A percentile compares a stretch with the other conserved stretches of the same genome.
phyloP scores from a whole-genome alignment of 2,329 filamentous ascomycete species.

The Exophiala lecanii-corni region DNA sequence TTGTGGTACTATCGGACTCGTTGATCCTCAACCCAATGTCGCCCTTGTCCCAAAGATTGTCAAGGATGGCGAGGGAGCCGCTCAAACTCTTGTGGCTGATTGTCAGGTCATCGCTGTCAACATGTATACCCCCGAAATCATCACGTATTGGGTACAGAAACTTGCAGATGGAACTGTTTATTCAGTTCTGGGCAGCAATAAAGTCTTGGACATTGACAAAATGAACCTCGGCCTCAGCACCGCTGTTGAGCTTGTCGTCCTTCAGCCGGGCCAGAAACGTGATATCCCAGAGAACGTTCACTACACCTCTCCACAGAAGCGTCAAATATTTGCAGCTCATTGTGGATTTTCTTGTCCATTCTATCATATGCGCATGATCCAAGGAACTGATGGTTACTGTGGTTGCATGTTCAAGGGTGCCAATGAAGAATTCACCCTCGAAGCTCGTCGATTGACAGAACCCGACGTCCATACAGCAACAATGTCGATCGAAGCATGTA shows the following conservation, averaged over 20 bases:
- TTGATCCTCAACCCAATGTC: constrained; percentile 19
- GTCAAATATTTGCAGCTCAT: constrained; percentile 17
- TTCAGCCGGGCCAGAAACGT: constrained; percentile 12
- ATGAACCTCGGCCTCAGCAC: constrained; percentile 19
- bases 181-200: constrained; percentile 22
- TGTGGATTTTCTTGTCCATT: constrained; percentile 18
- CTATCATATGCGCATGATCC: constrained; percentile 17
- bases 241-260: constrained; percentile 17
- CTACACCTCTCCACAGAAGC: constrained; percentile 5
- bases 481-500: constrained; percentile 24
- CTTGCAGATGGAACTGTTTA: constrained; percentile 18
- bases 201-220: constrained; percentile 23
- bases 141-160: constrained; percentile 25
- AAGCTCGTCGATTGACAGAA: constrained; percentile 9
- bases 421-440: constrained; percentile 9
- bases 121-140: constrained; percentile 23
- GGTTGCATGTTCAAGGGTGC: constrained; percentile 22
- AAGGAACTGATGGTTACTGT: constrained; percentile 17
- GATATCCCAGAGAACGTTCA: constrained; percentile 5
- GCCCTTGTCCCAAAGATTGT: constrained; percentile 22
- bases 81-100: constrained; percentile 19
- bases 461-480: constrained; percentile 18
- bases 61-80: constrained; percentile 17
- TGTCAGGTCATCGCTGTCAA: constrained; percentile 26
- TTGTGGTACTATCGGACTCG: constrained; percentile 20